Percentiles rank a stretch among this genome's conserved stretches.
Conservation (phyloP, 768 basidiomycete genomes). For the Naganishia onofrii region DNA sequence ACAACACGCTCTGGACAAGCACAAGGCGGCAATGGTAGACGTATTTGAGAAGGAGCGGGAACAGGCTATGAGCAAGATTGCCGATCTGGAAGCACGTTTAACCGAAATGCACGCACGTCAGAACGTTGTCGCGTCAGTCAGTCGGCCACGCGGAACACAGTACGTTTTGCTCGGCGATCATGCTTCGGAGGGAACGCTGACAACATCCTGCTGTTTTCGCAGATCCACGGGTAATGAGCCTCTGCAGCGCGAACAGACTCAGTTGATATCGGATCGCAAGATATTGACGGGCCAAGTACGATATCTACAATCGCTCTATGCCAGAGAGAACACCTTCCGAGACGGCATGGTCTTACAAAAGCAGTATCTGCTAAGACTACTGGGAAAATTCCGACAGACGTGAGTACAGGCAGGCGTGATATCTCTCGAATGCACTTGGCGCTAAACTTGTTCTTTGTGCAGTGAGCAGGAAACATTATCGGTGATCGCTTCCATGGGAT, state of each 20-base stretch:
- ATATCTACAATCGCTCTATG: slow-evolving; percentile 88
- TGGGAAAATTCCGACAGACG: slow-evolving; percentile 55
- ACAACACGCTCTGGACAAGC: slow-evolving; percentile 4
- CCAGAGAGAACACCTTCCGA: slow-evolving; percentile 76
- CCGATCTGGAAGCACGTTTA: slow-evolving; percentile 11
- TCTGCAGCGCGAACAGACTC: neutral
- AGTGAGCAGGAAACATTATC: slow-evolving; percentile 49
- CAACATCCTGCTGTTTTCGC: neutral
- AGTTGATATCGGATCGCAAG: slow-evolving; percentile 64
- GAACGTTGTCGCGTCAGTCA: neutral
- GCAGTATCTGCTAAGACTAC: slow-evolving; percentile 72
- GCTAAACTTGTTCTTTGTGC: neutral
- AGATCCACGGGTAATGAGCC: neutral
- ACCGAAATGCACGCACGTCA: neutral
- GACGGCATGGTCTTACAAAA: slow-evolving; percentile 80
- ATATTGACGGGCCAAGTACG: slow-evolving; percentile 84
- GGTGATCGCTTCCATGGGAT: slow-evolving; percentile 49
- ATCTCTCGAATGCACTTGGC: neutral
- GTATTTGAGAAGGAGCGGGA: neutral
- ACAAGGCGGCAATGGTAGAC: neutral
- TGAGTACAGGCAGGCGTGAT: slow-evolving; percentile 24
- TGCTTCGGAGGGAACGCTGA: neutral
- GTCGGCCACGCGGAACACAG: neutral
- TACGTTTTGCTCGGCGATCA: neutral
- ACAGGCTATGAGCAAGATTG: slow-evolving; percentile 17